These are phyloP conservation scores for Phytophthora foliorum DNA, from an alignment of 352 stramenopile genomes.

Conservation along the genomic window DNA sequence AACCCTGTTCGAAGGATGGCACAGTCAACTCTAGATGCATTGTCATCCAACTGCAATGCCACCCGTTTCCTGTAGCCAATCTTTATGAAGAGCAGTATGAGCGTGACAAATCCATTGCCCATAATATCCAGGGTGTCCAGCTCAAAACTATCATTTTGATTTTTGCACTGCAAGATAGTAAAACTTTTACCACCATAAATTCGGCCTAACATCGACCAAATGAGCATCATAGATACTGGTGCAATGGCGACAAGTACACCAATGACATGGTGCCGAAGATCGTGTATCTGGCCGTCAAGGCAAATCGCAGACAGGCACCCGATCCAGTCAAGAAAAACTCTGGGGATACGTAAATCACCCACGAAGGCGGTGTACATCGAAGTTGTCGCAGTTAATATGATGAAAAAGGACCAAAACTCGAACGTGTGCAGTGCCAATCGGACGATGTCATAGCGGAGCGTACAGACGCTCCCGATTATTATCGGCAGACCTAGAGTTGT, in stretches of 20 bases:
- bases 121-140: constrained; percentile 24
- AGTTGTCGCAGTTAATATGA: constrained; percentile 25
- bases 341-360: constrained; percentile 27
- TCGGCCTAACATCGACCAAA: constrained; percentile 20
- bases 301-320: constrained; percentile 32
- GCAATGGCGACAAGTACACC: constrained; percentile 13
- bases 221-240: too few species aligned
- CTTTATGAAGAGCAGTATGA: constrained; percentile 26
- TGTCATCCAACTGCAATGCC: not conserved
- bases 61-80: constrained; percentile 31
- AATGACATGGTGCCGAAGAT: constrained; percentile 11
- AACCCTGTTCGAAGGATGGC: constrained; percentile 27
- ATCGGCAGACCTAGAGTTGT: constrained; percentile 20
- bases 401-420: constrained; percentile 46
- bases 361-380: constrained; percentile 24
- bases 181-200: constrained; percentile 18
- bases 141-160: constrained; percentile 6
- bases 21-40: constrained; percentile 18
- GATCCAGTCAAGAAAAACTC: constrained; percentile 22
- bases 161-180: constrained; percentile 19
- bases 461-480: constrained; percentile 20
- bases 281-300: constrained; percentile 28
- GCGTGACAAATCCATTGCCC: constrained; percentile 30
- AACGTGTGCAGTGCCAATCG: constrained; percentile 35
- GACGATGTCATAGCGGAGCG: constrained; percentile 38